These are phyloP conservation scores for Epipyxis sp. DNA, from an alignment of 108 stramenopile species.

Conservation along the genomic window DNA sequence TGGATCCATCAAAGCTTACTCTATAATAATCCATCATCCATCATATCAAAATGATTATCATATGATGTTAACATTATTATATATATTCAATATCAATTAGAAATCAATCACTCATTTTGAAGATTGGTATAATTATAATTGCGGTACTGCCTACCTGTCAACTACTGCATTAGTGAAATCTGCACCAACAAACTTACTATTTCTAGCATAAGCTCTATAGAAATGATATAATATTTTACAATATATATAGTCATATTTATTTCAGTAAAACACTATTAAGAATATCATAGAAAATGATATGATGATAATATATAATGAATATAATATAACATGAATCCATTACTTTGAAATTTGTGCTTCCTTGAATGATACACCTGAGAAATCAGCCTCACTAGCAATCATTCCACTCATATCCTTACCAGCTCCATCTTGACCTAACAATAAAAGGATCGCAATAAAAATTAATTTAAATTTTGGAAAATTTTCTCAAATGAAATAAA, in stretches of 20 bases:
- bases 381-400: conserved; percentile 79
- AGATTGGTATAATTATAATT: no score
- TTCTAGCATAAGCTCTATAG: conserved; percentile 46
- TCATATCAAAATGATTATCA: background rate
- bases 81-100: background rate
- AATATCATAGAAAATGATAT: background rate
- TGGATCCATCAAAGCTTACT: background rate
- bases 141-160: conserved; percentile 51
- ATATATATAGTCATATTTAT: background rate
- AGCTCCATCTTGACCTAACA: background rate
- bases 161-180: conserved; percentile 94
- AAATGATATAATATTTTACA: background rate
- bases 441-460: background rate
- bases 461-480: background rate
- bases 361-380: conserved; percentile 71
- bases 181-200: conserved; percentile 75
- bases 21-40: background rate
- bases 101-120: background rate
- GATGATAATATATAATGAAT: conserved; percentile 54
- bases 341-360: conserved; percentile 78
- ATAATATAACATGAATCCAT: conserved; percentile 50
- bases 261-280: background rate
- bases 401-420: conserved; percentile 69
- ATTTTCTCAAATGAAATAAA: conserved; percentile 4
- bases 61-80: background rate